Conservation (phyloP, 768 basidiomycete species). For the Cystobasidium ongulense region DNA sequence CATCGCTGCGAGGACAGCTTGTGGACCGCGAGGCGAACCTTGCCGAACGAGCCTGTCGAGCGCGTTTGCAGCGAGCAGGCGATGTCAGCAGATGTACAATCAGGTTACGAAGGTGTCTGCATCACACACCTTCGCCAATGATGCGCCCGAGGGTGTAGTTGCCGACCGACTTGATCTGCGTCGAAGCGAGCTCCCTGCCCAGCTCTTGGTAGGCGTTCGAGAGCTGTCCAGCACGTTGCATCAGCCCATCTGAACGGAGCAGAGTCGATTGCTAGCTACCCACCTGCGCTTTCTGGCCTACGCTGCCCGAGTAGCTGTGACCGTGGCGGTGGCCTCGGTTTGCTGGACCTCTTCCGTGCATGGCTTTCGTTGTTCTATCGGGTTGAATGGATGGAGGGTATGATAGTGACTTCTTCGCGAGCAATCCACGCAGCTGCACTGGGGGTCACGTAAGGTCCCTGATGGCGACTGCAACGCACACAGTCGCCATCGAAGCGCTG, state of each 20-base stretch:
- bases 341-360: slow-evolving; percentile 4
- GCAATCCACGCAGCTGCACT: background rate
- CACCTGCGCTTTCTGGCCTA: slow-evolving; percentile 29
- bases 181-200: slow-evolving; percentile 86
- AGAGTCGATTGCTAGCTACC: background rate
- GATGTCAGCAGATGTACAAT: background rate
- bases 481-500: background rate
- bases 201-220: slow-evolving; percentile 94
- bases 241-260: background rate
- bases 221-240: slow-evolving; percentile 55
- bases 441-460: background rate
- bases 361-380: background rate
- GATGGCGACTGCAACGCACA: background rate
- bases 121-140: slow-evolving; percentile 77
- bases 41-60: slow-evolving; percentile 79
- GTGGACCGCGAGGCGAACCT: slow-evolving; percentile 88
- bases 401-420: background rate
- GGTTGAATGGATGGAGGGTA: background rate
- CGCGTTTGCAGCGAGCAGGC: background rate
- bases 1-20: slow-evolving; percentile 83
- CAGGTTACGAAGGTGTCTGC: background rate
- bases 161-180: slow-evolving; percentile 80
- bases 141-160: slow-evolving; percentile 88
- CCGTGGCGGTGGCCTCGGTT: slow-evolving; percentile 1
- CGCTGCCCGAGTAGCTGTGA: slow-evolving; percentile 26